phyloP scores from a whole-genome alignment of 2,329 filamentous ascomycete species.

The Sporothrix mexicana region DNA sequence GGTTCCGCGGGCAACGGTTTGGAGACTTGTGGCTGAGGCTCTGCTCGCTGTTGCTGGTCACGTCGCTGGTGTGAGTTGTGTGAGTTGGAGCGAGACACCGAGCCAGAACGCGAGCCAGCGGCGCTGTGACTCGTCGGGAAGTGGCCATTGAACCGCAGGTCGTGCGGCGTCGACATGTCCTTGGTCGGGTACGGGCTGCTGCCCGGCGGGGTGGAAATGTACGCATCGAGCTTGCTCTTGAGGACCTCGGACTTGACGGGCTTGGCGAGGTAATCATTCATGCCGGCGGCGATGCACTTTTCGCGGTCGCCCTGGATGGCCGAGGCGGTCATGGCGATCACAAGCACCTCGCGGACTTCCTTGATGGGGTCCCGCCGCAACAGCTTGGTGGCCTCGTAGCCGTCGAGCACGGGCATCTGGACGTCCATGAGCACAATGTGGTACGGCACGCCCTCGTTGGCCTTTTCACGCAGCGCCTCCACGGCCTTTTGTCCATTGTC shows the following conservation, averaged over 20 bases:
- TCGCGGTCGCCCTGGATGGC: slow-evolving; percentile 94
- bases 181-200: slow-evolving; percentile 42
- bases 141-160: neutral
- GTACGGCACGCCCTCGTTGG: slow-evolving; percentile 75
- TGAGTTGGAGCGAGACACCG: neutral
- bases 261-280: slow-evolving; percentile 97
- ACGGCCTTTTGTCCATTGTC: slow-evolving; percentile 89
- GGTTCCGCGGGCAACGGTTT: neutral
- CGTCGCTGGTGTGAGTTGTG: neutral
- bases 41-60: neutral
- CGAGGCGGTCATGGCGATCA: slow-evolving; percentile 96
- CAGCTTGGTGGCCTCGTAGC: slow-evolving; percentile 86
- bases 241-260: slow-evolving; percentile 89
- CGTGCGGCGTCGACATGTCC: neutral
- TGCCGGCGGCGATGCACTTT: slow-evolving; percentile 92
- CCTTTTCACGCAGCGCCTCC: slow-evolving; percentile 77
- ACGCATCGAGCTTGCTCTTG: slow-evolving; percentile 76
- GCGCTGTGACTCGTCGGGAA: neutral
- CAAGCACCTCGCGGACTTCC: slow-evolving; percentile 79
- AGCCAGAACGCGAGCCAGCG: neutral
- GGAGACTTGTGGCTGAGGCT: neutral
- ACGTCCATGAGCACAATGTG: slow-evolving; percentile 95
- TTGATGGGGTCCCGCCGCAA: slow-evolving; percentile 79
- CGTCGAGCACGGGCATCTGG: slow-evolving; percentile 92
- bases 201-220: slow-evolving; percentile 50